A percentile compares a stretch with the other conserved stretches of the same genome.
Evolutionary conservation across 2,329 filamentous ascomycete species (phyloP).

Genomic region (Xylaria sp.): DNA sequence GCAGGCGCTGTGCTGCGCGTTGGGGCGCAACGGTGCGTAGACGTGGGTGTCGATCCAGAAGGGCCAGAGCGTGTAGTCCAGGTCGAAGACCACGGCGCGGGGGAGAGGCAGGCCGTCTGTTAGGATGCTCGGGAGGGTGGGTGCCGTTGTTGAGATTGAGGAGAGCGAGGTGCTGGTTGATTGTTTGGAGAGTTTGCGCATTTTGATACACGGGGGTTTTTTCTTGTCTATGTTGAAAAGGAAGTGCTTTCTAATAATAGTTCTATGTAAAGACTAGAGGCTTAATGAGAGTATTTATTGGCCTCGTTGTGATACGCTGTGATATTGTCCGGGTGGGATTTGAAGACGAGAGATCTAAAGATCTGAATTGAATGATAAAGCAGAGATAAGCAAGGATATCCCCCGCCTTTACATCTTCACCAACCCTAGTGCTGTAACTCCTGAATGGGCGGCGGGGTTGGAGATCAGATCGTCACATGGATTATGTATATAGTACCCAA

Average conservation of each 20-base stretch:
- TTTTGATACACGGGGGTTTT: not conserved
- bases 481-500: not conserved
- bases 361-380: conserved; percentile 1
- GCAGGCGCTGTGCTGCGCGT: conserved; percentile 54
- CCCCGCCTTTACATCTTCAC: not conserved
- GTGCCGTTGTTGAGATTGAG: conserved; percentile 39
- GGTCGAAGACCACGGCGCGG: conserved; percentile 88
- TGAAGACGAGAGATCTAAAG: not conserved
- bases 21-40: conserved; percentile 72
- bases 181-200: conserved; percentile 47
- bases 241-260: not conserved
- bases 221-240: no score
- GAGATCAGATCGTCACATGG: not conserved
- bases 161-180: conserved; percentile 43
- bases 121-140: conserved; percentile 55
- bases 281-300: not conserved
- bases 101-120: conserved; percentile 75
- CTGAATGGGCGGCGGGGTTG: not conserved
- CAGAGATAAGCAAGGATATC: not conserved
- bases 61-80: conserved; percentile 99
- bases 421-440: not conserved
- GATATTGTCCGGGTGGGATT: not conserved
- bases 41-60: conserved; percentile 98
- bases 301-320: not conserved
- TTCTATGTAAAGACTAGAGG: not conserved